Evolutionary conservation across 108 stramenopile species (phyloP).

Genomic region (Phaeodactylum tricornutum): DNA sequence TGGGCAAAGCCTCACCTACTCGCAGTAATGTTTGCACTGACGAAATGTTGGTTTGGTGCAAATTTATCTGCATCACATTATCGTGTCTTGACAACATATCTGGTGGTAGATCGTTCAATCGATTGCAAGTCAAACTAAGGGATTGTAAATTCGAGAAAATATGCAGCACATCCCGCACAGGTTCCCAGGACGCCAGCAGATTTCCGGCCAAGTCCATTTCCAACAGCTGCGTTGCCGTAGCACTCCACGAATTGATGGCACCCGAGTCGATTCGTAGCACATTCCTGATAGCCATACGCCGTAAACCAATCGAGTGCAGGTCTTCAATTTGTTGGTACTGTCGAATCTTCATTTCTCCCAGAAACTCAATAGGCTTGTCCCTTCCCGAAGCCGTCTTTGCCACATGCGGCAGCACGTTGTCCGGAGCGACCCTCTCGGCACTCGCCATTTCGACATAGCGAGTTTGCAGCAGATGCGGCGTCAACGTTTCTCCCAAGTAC

Average conservation of each 20-base stretch:
- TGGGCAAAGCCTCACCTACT: constrained; percentile 49
- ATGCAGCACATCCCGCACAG: constrained; percentile 34
- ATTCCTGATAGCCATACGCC: constrained; percentile 66
- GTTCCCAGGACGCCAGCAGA: constrained; percentile 53
- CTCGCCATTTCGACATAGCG: constrained; percentile 43
- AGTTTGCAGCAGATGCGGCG: constrained; percentile 26
- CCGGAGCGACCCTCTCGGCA: constrained; percentile 46
- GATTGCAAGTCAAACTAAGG: constrained; percentile 67
- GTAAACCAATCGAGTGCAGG: constrained; percentile 57
- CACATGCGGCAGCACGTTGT: constrained; percentile 68
- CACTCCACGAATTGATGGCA: too few relatives aligned
- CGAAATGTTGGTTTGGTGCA: constrained; percentile 46
- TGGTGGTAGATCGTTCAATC: constrained; percentile 33
- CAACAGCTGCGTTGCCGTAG: constrained; percentile 31
- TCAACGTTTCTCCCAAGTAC: constrained; percentile 50
- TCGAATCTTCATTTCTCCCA: constrained; percentile 70
- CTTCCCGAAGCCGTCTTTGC: constrained; percentile 63
- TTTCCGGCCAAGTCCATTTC: constrained; percentile 81
- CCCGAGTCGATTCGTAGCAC: too few relatives aligned
- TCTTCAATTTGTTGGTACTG: constrained; percentile 60
- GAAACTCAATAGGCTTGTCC: constrained; percentile 76
- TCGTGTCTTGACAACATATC: constrained; percentile 3
- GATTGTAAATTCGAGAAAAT: constrained; percentile 45
- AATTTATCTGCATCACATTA: constrained; percentile 25
- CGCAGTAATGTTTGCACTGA: constrained; percentile 38